Evolutionary conservation across 2,329 filamentous ascomycete genomes (phyloP), one percentile per base, ranked within the genome.

Genomic region (Elsinoe australis): DNA sequence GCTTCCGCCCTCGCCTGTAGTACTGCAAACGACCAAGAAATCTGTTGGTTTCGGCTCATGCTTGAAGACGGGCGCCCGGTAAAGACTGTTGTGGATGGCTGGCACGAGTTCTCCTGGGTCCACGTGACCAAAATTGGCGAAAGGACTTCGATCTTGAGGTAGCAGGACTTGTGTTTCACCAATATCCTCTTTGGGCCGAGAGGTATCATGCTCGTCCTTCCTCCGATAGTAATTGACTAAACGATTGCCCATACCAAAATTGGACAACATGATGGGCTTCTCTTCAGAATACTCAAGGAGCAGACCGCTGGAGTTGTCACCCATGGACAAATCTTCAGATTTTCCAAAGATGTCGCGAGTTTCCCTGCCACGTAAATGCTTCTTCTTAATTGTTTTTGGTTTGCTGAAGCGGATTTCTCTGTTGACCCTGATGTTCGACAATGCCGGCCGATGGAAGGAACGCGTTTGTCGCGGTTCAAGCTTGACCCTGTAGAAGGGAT

Each of bases 221-320:
- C 89, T 81, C 31, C 87, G 85, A 63, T 95, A 95, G 66, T 96
- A 98, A 65, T 98, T 96, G 71, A 96, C 87, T 51, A 98, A 78
- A 47, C 88, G 85, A 64, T 84, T 94, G 46, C 89, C 89, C 92
- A 98, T 98, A 55, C 90, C 92, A 59, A 95, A 95, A 61, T 94
- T 95, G 34, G 90, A 95, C 53, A 98, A 71, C 51, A 94, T 87
- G 7, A 83, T 85, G 0, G 92, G 92, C 53, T 87, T 83, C 59
- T 95, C 88, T 66, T 98, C 92, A 6, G 87, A 94, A 64, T 98
- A 98, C 66, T 98, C 92, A 26, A 96, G 83, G 10, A 98, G 76
- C 4, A 95, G 76, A 15, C 87, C 82, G 33, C 82, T 84, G 0
- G 90, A 88, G 61, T 95, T 95, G 65, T 98, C 92, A 53, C 80